phyloP scores from a whole-genome alignment of 257 asterid genomes.

The Perilla frutescens region DNA sequence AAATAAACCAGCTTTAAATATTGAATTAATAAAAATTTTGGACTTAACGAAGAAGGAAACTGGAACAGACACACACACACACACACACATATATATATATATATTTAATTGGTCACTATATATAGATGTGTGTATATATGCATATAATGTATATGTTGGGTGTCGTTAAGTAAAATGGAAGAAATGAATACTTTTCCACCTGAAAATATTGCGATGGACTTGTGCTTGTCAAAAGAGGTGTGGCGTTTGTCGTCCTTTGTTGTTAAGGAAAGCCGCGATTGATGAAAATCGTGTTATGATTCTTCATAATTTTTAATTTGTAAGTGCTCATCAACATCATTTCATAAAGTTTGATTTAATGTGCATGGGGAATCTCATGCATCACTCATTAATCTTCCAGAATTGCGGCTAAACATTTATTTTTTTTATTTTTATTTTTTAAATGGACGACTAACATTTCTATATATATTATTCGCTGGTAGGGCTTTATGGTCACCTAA shows the following conservation, averaged over 20 bases:
- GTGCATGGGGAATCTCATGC: constrained; percentile 15
- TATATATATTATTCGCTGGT: too few species aligned
- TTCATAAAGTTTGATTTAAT: constrained; percentile 32
- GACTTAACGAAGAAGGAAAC: constrained; percentile 46
- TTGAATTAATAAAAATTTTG: not conserved
- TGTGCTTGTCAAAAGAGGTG: constrained; percentile 35
- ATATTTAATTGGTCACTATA: too few species aligned
- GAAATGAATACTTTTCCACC: constrained; percentile 29
- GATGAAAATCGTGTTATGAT: not conserved
- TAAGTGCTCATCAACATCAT: constrained; percentile 47
- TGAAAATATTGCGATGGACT: constrained; percentile 22
- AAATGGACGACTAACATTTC: too few species aligned
- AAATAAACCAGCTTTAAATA: too few species aligned
- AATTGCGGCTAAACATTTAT: not conserved
- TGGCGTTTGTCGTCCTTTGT: constrained; percentile 46
- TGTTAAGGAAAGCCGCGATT: constrained; percentile 34
- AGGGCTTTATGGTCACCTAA: too few species aligned
- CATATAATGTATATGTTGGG: not conserved
- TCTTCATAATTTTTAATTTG: constrained; percentile 1
- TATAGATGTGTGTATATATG: not conserved
- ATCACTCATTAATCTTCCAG: not conserved
- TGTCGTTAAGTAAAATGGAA: constrained; percentile 13
- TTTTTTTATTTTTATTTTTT: not conserved
- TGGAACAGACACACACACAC: not conserved
- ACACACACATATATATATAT: not conserved